phyloP scores from a whole-genome alignment of 352 stramenopile species.

The Phytopythium kandeliae region DNA sequence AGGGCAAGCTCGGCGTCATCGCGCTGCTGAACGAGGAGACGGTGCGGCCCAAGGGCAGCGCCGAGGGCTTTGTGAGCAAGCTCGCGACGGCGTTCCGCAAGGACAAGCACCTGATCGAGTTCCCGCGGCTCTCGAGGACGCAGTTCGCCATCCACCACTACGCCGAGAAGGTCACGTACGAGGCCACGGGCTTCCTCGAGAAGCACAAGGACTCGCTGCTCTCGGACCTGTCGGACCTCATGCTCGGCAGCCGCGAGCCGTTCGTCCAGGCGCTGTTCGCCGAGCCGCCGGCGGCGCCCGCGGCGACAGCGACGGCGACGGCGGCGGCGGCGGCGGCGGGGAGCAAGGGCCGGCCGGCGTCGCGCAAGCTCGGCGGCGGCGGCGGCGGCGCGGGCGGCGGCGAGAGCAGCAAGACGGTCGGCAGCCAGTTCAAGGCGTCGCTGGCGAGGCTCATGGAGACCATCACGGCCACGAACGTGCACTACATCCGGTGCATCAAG shows the following conservation, averaged over 20 bases:
- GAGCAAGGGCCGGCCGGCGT: conserved; percentile 12
- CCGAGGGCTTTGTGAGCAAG: conserved; percentile 62
- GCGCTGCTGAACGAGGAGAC: conserved; percentile 85
- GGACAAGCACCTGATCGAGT: conserved; percentile 59
- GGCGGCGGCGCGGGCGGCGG: conserved; percentile 5
- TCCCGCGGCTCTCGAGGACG: conserved; percentile 58
- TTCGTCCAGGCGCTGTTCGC: conserved; percentile 62
- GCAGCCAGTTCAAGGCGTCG: conserved; percentile 78
- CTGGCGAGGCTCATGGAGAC: conserved; percentile 64
- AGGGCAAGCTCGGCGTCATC: conserved; percentile 72
- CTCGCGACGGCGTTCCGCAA: conserved; percentile 38
- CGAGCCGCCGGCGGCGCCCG: conserved; percentile 7
- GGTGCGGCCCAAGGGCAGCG: conserved; percentile 67
- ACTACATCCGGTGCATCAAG: conserved; percentile 87
- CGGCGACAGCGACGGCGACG: too few species aligned
- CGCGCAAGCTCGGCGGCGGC: conserved; percentile 20
- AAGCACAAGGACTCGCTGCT: conserved; percentile 94
- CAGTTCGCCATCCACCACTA: conserved; percentile 94
- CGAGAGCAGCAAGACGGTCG: conserved; percentile 44
- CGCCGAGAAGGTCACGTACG: conserved; percentile 90
- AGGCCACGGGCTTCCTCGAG: conserved; percentile 88
- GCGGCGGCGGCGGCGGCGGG: conserved; percentile 11
- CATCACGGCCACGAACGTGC: conserved; percentile 67
- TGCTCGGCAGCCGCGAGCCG: conserved; percentile 38
- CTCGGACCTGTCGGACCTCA: conserved; percentile 86